Conservation (phyloP, 495 filamentous ascomycete genomes). For the Clohesyomyces aquaticus region DNA sequence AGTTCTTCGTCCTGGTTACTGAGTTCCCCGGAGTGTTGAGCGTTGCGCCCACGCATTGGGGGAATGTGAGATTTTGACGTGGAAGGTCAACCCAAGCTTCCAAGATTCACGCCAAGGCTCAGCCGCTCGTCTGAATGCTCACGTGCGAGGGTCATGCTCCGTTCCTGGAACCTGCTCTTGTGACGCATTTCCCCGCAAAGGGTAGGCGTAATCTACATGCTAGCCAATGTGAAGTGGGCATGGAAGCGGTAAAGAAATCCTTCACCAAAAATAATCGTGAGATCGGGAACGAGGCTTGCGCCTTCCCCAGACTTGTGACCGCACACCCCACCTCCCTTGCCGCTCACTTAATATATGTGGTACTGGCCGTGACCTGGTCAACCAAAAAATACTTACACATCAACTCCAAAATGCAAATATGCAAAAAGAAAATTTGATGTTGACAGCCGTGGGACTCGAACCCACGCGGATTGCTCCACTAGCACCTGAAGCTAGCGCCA, state of each 20-base stretch:
- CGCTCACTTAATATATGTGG: too few relatives aligned
- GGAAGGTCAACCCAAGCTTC: not conserved
- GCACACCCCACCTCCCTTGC: too few relatives aligned
- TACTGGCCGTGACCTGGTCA: not conserved
- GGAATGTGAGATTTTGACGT: not conserved
- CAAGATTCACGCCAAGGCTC: not conserved
- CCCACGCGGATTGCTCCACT: conserved; percentile 30
- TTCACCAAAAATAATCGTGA: too few relatives aligned
- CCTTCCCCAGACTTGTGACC: too few relatives aligned
- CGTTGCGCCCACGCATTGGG: not conserved
- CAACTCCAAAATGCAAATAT: not conserved
- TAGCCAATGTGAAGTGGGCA: not conserved
- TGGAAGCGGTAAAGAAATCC: not conserved
- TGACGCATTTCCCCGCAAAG: not conserved
- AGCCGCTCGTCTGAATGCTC: not conserved
- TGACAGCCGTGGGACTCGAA: conserved; percentile 36
- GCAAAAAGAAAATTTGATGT: conserved; percentile 8
- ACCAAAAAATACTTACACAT: not conserved
- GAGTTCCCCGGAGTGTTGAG: not conserved
- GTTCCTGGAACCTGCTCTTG: not conserved
- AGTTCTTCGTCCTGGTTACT: not conserved
- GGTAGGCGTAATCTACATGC: not conserved
- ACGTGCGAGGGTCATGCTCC: not conserved
- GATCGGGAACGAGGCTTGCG: too few relatives aligned
- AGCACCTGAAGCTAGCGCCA: conserved; percentile 36